Percentiles rank a stretch among this genome's conserved stretches.
Conservation (phyloP, 2,329 filamentous ascomycete species). For the Incumbomyces lentus region DNA sequence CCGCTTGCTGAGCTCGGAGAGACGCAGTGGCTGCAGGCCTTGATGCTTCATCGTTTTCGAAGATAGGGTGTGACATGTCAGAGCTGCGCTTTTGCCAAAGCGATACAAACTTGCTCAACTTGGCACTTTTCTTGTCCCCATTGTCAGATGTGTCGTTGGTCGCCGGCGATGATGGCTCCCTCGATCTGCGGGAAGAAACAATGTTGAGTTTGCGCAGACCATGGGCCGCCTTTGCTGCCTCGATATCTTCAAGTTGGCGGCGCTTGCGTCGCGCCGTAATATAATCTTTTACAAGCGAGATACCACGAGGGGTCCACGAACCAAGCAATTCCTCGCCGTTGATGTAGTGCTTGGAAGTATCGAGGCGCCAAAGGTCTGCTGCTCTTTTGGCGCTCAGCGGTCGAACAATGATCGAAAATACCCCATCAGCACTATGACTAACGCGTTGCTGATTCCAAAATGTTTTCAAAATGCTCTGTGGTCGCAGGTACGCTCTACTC, state of each 20-base stretch:
- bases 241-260: conserved; percentile 66
- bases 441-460: conserved; percentile 78
- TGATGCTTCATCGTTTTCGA: conserved; percentile 26
- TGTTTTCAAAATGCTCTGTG: conserved; percentile 75
- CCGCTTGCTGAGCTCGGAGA: conserved; percentile 27
- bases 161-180: conserved; percentile 7
- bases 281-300: conserved; percentile 84
- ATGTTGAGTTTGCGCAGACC: conserved; percentile 29
- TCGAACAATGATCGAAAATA: conserved; percentile 77
- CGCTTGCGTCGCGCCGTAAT: conserved; percentile 64
- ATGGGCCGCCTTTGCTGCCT: conserved; percentile 44
- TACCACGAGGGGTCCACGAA: conserved; percentile 78
- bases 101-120: conserved; percentile 31
- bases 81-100: conserved; percentile 24
- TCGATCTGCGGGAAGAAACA: conserved; percentile 8
- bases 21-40: conserved; percentile 18
- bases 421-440: conserved; percentile 73
- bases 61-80: conserved; percentile 31
- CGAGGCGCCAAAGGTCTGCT: conserved; percentile 92
- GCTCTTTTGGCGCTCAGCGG: conserved; percentile 84
- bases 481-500: conserved; percentile 71
- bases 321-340: conserved; percentile 84
- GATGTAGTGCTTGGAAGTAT: conserved; percentile 87
- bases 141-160: background rate
- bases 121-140: conserved; percentile 21